These are phyloP conservation scores for Breviolum minutum DNA, from an alignment of 73 alveolate genomes.

Conservation along the genomic window DNA sequence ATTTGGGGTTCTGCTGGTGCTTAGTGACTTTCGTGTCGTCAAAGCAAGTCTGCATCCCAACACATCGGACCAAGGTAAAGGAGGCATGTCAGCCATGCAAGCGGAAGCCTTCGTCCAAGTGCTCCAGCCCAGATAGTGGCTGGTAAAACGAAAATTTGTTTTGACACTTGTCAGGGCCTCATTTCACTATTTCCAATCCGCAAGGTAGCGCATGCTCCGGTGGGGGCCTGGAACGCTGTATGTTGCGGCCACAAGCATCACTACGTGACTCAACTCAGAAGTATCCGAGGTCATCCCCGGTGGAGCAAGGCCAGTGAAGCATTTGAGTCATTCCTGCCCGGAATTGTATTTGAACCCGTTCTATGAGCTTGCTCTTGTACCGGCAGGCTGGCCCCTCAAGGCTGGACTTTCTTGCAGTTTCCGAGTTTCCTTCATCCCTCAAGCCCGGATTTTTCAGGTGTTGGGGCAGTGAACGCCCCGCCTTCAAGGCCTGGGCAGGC, in stretches of 20 bases:
- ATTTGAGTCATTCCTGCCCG: no score
- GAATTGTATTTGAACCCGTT: no score
- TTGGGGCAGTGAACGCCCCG: neutral
- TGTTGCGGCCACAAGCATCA: no score
- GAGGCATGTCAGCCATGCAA: constrained; percentile 29
- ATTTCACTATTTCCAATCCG: neutral
- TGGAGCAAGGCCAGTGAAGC: no score
- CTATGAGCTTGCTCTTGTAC: neutral
- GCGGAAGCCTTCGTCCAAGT: neutral
- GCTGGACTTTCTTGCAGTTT: neutral
- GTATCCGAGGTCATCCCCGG: no score
- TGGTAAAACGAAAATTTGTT: neutral
- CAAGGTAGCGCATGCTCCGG: constrained; percentile 29
- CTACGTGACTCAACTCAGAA: no score
- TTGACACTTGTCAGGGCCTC: neutral
- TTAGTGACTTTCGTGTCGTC: neutral
- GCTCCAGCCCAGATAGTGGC: neutral
- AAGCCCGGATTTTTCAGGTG: neutral
- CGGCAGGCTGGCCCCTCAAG: neutral
- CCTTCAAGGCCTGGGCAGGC: constrained; percentile 22
- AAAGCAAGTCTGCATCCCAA: neutral
- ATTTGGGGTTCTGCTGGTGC: no score
- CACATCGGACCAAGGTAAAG: neutral
- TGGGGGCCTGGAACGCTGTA: neutral
- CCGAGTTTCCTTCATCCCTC: no score